Evolutionary conservation across 139 green algal species (phyloP), one percentile per base, ranked within the genome.

Genomic region (Chlamydomonas applanata): DNA sequence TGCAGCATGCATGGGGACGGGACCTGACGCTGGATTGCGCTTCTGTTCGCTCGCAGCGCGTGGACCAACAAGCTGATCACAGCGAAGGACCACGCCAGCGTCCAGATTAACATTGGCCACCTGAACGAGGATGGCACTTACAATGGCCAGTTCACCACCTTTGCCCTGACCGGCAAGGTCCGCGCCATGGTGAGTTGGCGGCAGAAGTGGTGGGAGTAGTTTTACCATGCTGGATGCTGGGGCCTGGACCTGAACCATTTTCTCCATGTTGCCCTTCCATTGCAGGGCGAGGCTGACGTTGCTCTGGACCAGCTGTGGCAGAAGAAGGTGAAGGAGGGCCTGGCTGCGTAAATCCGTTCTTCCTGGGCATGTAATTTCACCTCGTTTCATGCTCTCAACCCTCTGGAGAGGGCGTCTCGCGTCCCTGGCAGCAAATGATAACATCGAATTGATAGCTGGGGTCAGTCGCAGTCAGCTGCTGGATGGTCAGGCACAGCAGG

Each of bases 71-170:
- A 98, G 86, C 88, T 99, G 57, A 99, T 99, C 89, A 94, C 89
- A 3, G 93, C 96, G 63, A 98, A 98, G 89, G 96, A 99, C 87
- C 94, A 99, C 78, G 93, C 89, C 45, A 87, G 77, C 77, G 90
- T 99, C 24, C 96, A 99, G 90, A 86, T 99, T 60, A 99, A 99
- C 90, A 87, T 99, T 62, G 96, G 95, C 29, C 96, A 99, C 90
- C 83, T 99, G 59, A 91, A 98, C 83, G 92, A 95, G 77, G 87
- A 93, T 71, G 96, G 96, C 70, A 88, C 98, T 36, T 99, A 97
- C 91, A 97, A 76, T 71, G 87, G 88, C 82, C 75, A 92, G 76
- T 97, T 93, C 90, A 95, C 91, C 66, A 99, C 96, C 62, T 94
- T 99, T 70, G 96, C 96, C 9, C 77, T 99, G 59, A 87, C 84